phyloP scores from a whole-genome alignment of 805 yeast species.

The Candida hispaniensis region DNA sequence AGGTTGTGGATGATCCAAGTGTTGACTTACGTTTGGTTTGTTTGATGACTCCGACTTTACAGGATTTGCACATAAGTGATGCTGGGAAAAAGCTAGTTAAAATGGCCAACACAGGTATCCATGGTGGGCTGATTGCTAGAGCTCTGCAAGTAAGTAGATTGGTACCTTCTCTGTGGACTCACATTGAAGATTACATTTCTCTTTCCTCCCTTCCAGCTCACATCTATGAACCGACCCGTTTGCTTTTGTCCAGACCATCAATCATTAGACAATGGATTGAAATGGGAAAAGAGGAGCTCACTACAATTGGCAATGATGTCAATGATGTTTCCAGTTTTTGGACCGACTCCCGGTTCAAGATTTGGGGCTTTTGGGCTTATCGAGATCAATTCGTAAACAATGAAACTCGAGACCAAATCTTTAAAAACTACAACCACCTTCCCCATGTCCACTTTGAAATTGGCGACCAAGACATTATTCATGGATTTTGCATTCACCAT shows the following conservation, averaged over 20 bases:
- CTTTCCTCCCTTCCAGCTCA: constrained; percentile 7
- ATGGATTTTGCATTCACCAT: constrained; percentile 52
- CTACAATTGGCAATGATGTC: constrained; percentile 36
- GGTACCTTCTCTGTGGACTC: constrained; percentile 23
- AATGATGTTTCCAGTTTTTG: constrained; percentile 36
- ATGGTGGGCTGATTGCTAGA: constrained; percentile 17
- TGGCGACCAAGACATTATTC: constrained; percentile 36
- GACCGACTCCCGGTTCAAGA: constrained; percentile 31
- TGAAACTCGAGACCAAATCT: constrained; percentile 37
- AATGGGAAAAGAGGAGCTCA: constrained; percentile 53
- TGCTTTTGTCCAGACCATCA: constrained; percentile 34
- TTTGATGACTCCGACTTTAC: constrained; percentile 58
- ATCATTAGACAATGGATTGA: constrained; percentile 45
- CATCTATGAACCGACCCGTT: constrained; percentile 30
- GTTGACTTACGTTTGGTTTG: constrained; percentile 40
- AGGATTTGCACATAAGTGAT: constrained; percentile 42
- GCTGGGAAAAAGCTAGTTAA: constrained; percentile 32
- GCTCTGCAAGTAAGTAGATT: constrained; percentile 16
- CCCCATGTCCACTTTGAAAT: constrained; percentile 28
- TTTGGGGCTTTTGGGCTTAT: constrained; percentile 52
- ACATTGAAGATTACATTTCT: constrained; percentile 15
- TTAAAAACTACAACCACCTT: constrained; percentile 31
- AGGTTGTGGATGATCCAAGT: constrained; percentile 21
- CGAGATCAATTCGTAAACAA: constrained; percentile 57
- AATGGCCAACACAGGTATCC: constrained; percentile 22